Evolutionary conservation across 2,329 filamentous ascomycete species (phyloP).

Genomic region (Scorias spongiosa): DNA sequence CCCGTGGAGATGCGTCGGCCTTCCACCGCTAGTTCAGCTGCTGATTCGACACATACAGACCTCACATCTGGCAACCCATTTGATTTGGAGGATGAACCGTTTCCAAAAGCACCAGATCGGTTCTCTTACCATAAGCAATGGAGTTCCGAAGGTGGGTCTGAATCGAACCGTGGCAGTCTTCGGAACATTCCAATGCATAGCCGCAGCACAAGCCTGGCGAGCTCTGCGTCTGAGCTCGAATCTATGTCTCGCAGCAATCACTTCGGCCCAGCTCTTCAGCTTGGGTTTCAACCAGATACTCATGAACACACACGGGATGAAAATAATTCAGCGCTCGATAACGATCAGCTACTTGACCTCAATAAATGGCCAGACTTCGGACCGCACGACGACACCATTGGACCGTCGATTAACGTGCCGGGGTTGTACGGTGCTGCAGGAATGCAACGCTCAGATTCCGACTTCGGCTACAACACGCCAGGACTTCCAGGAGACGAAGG

Average conservation of each 20-base stretch:
- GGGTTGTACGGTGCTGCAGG: neutral
- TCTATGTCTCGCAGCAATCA: slow-evolving; percentile 4
- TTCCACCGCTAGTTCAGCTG: slow-evolving; percentile 26
- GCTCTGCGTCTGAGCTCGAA: slow-evolving; percentile 16
- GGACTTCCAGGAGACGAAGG: slow-evolving; percentile 1
- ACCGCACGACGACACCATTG: slow-evolving; percentile 5
- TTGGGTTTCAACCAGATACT: slow-evolving; percentile 5
- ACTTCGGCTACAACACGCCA: neutral
- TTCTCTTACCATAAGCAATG: slow-evolving; percentile 22
- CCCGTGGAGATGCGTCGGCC: slow-evolving; percentile 26
- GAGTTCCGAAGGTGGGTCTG: slow-evolving; percentile 18
- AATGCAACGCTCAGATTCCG: slow-evolving; percentile 1
- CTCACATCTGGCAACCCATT: slow-evolving; percentile 32
- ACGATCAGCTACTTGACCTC: neutral
- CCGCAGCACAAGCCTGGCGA: slow-evolving; percentile 18
- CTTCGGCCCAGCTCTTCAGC: slow-evolving; percentile 7
- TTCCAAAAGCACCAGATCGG: slow-evolving; percentile 14
- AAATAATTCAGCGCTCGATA: neutral
- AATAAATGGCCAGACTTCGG: slow-evolving; percentile 10
- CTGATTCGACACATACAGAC: slow-evolving; percentile 21
- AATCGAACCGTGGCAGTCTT: slow-evolving; percentile 11
- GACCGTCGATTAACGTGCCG: neutral
- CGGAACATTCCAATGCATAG: slow-evolving; percentile 18
- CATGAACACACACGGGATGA: neutral
- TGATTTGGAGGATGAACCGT: slow-evolving; percentile 30